A percentile compares a stretch with the other conserved stretches of the same genome.
Conservation (phyloP, 352 stramenopile species). For the Pythium brachiatum region DNA sequence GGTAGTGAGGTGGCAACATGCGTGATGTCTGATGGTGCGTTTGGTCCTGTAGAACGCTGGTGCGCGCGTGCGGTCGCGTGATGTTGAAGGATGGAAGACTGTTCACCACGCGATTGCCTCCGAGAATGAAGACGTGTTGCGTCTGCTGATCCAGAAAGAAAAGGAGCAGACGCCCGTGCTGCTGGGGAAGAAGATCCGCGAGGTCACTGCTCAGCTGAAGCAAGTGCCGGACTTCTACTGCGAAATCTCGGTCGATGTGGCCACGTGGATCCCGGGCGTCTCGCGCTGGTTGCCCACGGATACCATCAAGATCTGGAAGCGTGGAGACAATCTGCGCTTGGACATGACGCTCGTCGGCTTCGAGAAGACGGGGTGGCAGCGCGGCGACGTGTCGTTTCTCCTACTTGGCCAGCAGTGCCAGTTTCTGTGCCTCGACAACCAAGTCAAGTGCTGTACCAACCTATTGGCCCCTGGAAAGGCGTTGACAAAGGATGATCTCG, state of each 20-base stretch:
- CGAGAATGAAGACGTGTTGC: slow-evolving; percentile 61
- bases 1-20: too few species aligned
- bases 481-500: slow-evolving; percentile 37
- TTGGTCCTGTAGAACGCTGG: slow-evolving; percentile 38
- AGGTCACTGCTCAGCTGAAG: slow-evolving; percentile 40
- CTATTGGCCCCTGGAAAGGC: slow-evolving; percentile 31
- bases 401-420: slow-evolving; percentile 37
- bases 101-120: slow-evolving; percentile 59
- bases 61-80: slow-evolving; percentile 59
- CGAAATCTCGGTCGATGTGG: slow-evolving; percentile 62
- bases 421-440: slow-evolving; percentile 61
- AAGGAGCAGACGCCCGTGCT: slow-evolving; percentile 57
- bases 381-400: slow-evolving; percentile 63
- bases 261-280: slow-evolving; percentile 68
- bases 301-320: slow-evolving; percentile 78
- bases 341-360: slow-evolving; percentile 70
- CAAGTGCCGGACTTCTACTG: slow-evolving; percentile 63
- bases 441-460: slow-evolving; percentile 44
- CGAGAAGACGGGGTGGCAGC: slow-evolving; percentile 56
- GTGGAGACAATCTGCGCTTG: slow-evolving; percentile 50
- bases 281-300: slow-evolving; percentile 70
- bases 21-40: slow-evolving; percentile 3
- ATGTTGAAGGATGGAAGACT: slow-evolving; percentile 57
- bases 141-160: slow-evolving; percentile 50
- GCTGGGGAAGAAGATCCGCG: slow-evolving; percentile 48